Percentiles rank a stretch among this genome's conserved stretches.
phyloP scores from a whole-genome alignment of 108 stramenopile species.

The Chaetoceros muelleri region DNA sequence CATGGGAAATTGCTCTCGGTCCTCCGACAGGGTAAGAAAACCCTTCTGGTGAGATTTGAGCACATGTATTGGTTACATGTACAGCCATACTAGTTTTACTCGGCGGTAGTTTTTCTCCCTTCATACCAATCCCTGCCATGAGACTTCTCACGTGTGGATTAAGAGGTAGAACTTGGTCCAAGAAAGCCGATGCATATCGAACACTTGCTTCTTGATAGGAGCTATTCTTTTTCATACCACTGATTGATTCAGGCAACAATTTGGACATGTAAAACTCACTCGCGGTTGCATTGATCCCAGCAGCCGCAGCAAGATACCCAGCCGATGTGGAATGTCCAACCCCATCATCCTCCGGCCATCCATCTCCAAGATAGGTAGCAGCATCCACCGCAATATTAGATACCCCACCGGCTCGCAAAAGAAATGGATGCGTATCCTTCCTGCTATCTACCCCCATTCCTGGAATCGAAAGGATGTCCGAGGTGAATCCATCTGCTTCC shows the following conservation, averaged over 20 bases:
- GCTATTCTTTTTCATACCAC: constrained; percentile 12
- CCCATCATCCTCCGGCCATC: constrained; percentile 53
- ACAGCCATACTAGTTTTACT: constrained; percentile 77
- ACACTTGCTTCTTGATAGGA: constrained; percentile 50
- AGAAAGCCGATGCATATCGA: constrained; percentile 50
- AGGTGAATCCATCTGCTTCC: constrained; percentile 57
- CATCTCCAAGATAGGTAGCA: constrained; percentile 55
- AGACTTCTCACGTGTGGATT: constrained; percentile 69
- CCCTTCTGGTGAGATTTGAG: constrained; percentile 58
- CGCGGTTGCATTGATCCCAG: constrained; percentile 46
- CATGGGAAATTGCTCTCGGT: constrained; percentile 69
- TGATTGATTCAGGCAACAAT: constrained; percentile 35
- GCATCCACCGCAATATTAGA: constrained; percentile 51
- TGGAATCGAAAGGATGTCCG: constrained; percentile 68
- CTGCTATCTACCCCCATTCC: constrained; percentile 53
- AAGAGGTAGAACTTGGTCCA: constrained; percentile 61
- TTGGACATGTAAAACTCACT: constrained; percentile 64
- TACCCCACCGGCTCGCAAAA: constrained; percentile 38
- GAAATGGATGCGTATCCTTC: constrained; percentile 33
- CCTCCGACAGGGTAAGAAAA: constrained; percentile 82
- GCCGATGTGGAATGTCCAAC: constrained; percentile 43
- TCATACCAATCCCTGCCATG: constrained; percentile 79
- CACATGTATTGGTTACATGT: constrained; percentile 62
- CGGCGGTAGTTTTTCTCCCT: constrained; percentile 62
- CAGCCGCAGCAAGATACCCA: constrained; percentile 44